phyloP scores from a whole-genome alignment of 176 grass and related monocot genomes.

The Carex pumila region DNA sequence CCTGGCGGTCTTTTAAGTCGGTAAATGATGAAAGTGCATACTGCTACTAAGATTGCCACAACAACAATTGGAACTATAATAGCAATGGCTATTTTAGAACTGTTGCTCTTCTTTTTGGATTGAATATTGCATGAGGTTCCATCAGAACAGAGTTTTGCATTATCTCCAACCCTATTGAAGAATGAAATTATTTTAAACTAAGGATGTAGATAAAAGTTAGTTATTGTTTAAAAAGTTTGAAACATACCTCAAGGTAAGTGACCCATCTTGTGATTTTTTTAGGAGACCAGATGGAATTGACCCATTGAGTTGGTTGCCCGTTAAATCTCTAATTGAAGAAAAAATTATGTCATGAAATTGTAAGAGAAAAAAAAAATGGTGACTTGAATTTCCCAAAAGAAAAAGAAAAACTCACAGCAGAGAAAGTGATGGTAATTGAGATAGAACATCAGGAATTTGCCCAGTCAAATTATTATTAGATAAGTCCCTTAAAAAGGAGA shows the following conservation, averaged over 20 bases:
- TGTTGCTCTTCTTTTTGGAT: slow-evolving; percentile 30
- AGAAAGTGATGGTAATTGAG: slow-evolving; percentile 26
- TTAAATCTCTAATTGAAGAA: slow-evolving; percentile 46
- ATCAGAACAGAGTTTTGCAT: slow-evolving; percentile 35
- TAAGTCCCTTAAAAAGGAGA: slow-evolving; percentile 41
- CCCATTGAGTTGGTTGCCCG: slow-evolving; percentile 33
- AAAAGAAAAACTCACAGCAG: slow-evolving; percentile 33
- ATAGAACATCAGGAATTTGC: slow-evolving; percentile 38
- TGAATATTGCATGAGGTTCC: slow-evolving; percentile 21
- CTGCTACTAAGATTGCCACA: slow-evolving; percentile 15
- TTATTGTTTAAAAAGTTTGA: not conserved
- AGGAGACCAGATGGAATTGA: slow-evolving; percentile 38
- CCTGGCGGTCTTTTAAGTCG: slow-evolving; percentile 23
- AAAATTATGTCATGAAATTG: not conserved
- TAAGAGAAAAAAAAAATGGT: not conserved
- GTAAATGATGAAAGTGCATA: slow-evolving; percentile 10
- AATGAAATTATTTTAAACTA: not conserved
- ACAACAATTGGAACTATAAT: slow-evolving; percentile 26
- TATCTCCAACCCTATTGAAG: slow-evolving; percentile 30
- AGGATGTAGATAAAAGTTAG: not conserved
- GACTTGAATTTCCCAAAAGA: not conserved
- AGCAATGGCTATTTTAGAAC: slow-evolving; percentile 24
- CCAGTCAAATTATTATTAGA: slow-evolving; percentile 60
- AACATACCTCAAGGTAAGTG: slow-evolving; percentile 41
- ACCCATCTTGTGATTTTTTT: slow-evolving; percentile 34